phyloP scores from a whole-genome alignment of 495 filamentous ascomycete genomes.

The Lophiostoma macrostomum region DNA sequence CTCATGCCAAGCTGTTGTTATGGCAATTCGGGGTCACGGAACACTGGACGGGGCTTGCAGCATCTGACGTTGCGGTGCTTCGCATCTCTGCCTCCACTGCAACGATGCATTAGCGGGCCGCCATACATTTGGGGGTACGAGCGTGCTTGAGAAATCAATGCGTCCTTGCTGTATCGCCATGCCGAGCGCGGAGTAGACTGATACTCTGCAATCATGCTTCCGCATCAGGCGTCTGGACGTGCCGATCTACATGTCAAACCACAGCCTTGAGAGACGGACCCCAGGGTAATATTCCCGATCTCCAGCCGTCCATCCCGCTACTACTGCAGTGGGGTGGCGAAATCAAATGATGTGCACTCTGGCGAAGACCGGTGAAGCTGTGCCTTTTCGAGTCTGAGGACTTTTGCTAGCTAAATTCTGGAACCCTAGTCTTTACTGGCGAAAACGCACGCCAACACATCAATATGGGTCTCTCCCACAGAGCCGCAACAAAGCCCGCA shows the following conservation, averaged over 20 bases:
- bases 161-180: slow-evolving; percentile 4
- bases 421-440: slow-evolving; percentile 54
- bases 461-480: slow-evolving; percentile 49
- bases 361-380: slow-evolving; percentile 33
- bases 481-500: slow-evolving; percentile 41
- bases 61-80: slow-evolving; percentile 36
- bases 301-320: slow-evolving; percentile 31
- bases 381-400: slow-evolving; percentile 28
- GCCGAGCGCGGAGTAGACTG: slow-evolving; percentile 20
- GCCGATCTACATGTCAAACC: slow-evolving; percentile 29
- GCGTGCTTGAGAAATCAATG: slow-evolving; percentile 14
- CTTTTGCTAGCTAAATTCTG: slow-evolving; percentile 34
- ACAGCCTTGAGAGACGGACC: slow-evolving; percentile 28
- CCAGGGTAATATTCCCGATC: slow-evolving; percentile 29
- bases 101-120: slow-evolving; percentile 55
- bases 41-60: slow-evolving; percentile 32
- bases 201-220: slow-evolving; percentile 26
- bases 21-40: slow-evolving; percentile 29
- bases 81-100: slow-evolving; percentile 22
- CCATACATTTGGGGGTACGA: slow-evolving; percentile 23
- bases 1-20: slow-evolving; percentile 20
- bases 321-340: slow-evolving; percentile 31
- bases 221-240: slow-evolving; percentile 22
- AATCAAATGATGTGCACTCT: slow-evolving; percentile 28
- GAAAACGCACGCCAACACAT: slow-evolving; percentile 89